Base-by-base conservation (phyloP, 805 yeast species). In the Nakazawaea siamensis region DNA sequence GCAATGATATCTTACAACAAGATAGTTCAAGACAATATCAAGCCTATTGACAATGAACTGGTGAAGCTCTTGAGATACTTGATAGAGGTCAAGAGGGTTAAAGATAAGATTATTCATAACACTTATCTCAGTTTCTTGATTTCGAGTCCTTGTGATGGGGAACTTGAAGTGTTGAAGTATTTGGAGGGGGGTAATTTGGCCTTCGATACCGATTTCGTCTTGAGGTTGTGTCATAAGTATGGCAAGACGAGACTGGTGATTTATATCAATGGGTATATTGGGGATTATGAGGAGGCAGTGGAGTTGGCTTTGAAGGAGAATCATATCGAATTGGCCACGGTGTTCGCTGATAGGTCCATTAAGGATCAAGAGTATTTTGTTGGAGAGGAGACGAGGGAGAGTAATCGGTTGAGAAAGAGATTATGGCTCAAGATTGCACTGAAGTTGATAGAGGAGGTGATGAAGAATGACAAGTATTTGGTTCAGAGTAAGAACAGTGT, bases 261-360 rank as follows among this genome's bases (percentile, higher is more conserved):
- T 8, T 68, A 71, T 39, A 68, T 92, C n/a, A 76, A 81, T 46
- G 72, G 92, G 1, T 62, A 72, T 33, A 57, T 85, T 55, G 73
- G 68, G 4, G 64, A 82, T 30, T 83, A 68, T 49, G 94, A 86
- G 41, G 87, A 83, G 35, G 97, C 97, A 0, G 74, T 88, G 24
- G 66, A 66, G 32, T 53, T 92, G 37, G 90, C 96, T 0, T 59
- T 92, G 30, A 66, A 71, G 4, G 58, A 73, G 41, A 71, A 72
- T 23, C 58, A 80, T 45, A 56, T 75, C 5, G 79, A 76, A 17
- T 58, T 73, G 29, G 88, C 81, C 2, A 64, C 67, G 19, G 51
- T 64, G 3, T 66, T 75, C 8, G 81, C 82, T 2, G 79, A 75
- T 40, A 66, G 66, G 41, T 68, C 70, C n/a, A 55, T 47, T n/a